Conservation (phyloP, 2,329 filamentous ascomycete genomes). For the Alternaria gaisen region DNA sequence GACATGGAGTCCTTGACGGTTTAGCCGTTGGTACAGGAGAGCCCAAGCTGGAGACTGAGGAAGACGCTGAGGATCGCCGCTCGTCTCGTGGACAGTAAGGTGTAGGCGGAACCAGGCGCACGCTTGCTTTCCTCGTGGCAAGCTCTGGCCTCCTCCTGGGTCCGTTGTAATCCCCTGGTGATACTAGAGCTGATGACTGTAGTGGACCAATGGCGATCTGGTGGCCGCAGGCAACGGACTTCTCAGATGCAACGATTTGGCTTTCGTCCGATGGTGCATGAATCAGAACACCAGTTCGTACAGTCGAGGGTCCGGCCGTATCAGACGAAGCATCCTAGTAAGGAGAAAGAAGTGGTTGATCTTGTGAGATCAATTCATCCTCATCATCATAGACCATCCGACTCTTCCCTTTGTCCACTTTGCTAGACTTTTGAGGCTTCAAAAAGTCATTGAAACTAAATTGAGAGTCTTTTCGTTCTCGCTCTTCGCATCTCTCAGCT, state of each 20-base stretch:
- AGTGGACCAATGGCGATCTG: neutral
- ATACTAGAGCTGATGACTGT: neutral
- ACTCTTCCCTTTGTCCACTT: constrained; percentile 17
- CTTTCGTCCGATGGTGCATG: neutral
- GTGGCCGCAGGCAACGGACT: neutral
- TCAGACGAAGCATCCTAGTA: neutral
- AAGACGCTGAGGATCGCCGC: neutral
- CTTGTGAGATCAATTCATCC: neutral
- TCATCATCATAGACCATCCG: neutral
- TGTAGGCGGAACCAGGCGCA: neutral
- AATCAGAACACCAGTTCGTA: neutral
- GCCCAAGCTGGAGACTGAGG: neutral
- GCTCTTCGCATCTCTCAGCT: neutral
- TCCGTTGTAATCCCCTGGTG: neutral
- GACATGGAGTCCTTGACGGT: neutral
- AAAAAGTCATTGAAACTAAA: constrained; percentile 7
- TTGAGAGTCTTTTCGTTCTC: constrained; percentile 13
- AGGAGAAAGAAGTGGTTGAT: neutral
- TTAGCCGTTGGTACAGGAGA: neutral
- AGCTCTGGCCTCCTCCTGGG: neutral
- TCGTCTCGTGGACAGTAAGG: neutral
- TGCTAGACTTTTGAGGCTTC: constrained; percentile 4
- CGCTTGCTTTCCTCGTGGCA: neutral
- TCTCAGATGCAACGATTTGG: neutral
- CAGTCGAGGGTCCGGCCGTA: neutral